Evolutionary conservation across 2,329 filamentous ascomycete genomes (phyloP).

Genomic region (Pseudocercospora fuligena): DNA sequence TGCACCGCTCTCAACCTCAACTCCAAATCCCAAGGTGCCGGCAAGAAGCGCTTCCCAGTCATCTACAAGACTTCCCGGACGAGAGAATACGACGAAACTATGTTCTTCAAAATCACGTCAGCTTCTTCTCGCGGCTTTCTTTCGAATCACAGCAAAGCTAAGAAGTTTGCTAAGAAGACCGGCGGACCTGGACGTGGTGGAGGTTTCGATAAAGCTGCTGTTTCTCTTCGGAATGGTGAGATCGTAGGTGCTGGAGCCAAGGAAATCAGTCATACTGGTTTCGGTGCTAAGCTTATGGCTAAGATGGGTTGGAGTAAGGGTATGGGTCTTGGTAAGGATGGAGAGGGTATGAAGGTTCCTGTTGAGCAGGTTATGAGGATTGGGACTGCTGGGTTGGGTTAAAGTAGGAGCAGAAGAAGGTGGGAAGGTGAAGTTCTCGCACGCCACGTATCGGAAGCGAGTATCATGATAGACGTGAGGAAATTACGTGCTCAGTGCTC

Average conservation of each 20-base stretch:
- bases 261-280: conserved; percentile 81
- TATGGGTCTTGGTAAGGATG: conserved; percentile 76
- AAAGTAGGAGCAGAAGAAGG: not conserved
- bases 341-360: conserved; percentile 87
- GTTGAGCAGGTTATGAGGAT: conserved; percentile 87
- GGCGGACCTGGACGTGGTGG: conserved; percentile 44
- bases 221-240: conserved; percentile 79
- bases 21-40: conserved; percentile 80
- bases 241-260: conserved; percentile 84
- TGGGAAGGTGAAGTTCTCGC: no score
- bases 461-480: not conserved
- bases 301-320: conserved; percentile 97
- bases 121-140: conserved; percentile 58
- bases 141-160: conserved; percentile 30
- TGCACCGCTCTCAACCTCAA: conserved; percentile 76
- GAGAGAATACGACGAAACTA: conserved; percentile 59
- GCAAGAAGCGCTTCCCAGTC: conserved; percentile 73
- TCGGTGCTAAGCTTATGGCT: conserved; percentile 83
- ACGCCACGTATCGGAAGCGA: no score
- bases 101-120: conserved; percentile 51
- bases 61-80: conserved; percentile 77
- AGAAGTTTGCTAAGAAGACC: conserved; percentile 46
- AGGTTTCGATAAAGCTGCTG: conserved; percentile 45
- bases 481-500: not conserved
- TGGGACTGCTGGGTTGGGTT: conserved; percentile 80